Percentiles rank a stretch among this genome's conserved stretches.
Evolutionary conservation across 1,139 yeast genomes (phyloP).

Genomic region (Debaryomyces sp.): DNA sequence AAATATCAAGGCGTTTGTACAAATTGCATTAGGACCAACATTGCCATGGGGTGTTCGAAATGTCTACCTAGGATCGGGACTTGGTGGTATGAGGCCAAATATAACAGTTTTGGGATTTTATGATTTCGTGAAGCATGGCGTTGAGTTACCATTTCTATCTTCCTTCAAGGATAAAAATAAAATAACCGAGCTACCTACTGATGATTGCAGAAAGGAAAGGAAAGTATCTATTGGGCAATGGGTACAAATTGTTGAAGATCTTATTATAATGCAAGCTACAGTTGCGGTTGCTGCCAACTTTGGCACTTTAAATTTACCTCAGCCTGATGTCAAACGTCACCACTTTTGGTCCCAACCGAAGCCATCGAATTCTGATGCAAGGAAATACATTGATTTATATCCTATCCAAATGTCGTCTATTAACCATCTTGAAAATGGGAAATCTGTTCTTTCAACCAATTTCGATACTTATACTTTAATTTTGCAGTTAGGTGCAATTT

Average conservation of each 20-base stretch:
- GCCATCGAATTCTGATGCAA: conserved; percentile 16
- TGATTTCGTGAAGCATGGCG: conserved; percentile 56
- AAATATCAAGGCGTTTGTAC: conserved; percentile 88
- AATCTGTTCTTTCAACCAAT: conserved; percentile 77
- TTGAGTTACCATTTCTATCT: conserved; percentile 28
- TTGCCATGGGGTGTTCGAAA: conserved; percentile 97
- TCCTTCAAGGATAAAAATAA: conserved; percentile 19
- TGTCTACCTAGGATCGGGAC: conserved; percentile 86
- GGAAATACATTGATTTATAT: conserved; percentile 76
- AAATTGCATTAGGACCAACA: conserved; percentile 83
- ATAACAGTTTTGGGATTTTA: conserved; percentile 89
- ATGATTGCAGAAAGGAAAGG: conserved; percentile 69
- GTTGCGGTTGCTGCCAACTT: conserved; percentile 95
- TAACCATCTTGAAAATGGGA: conserved; percentile 64
- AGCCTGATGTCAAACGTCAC: conserved; percentile 20
- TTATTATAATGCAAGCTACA: conserved; percentile 88
- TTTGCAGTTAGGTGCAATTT: conserved; percentile 87
- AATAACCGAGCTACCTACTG: conserved; percentile 67
- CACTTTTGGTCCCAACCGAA: conserved; percentile 21
- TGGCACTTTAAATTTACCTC: conserved; percentile 59
- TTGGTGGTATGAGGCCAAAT: conserved; percentile 97
- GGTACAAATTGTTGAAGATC: conserved; percentile 91
- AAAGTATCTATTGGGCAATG: conserved; percentile 77
- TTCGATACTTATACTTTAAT: conserved; percentile 94
- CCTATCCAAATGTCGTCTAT: conserved; percentile 96